Evolutionary conservation across 768 basidiomycete species (phyloP).

Genomic region (Rhodotorula taiwanensis): DNA sequence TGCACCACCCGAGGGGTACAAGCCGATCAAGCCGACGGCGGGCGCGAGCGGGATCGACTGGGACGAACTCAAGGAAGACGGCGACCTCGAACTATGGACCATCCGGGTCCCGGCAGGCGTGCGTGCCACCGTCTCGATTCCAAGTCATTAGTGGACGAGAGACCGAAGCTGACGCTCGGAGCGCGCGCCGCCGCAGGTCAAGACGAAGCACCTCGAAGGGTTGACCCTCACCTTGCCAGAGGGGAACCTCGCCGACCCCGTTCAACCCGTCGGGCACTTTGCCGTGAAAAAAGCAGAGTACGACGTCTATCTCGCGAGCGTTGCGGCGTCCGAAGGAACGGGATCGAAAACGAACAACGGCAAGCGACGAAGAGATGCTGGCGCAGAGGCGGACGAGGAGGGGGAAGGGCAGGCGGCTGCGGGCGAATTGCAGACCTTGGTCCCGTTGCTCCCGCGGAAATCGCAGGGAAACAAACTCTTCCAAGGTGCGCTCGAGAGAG

Average conservation of each 20-base stretch:
- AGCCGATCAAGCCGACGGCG: neutral
- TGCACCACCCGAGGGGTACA: slow-evolving; percentile 22
- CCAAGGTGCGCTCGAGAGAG: slow-evolving; percentile 10
- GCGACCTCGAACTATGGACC: slow-evolving; percentile 31
- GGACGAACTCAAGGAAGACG: slow-evolving; percentile 22
- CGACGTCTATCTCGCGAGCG: slow-evolving; percentile 15
- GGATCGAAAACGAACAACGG: neutral
- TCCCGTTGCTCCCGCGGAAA: slow-evolving; percentile 30
- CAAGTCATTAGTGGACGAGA: no score
- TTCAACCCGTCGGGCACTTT: slow-evolving; percentile 20
- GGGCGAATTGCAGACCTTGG: slow-evolving; percentile 16
- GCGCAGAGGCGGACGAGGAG: neutral
- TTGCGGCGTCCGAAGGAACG: neutral
- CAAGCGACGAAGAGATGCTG: slow-evolving; percentile 11
- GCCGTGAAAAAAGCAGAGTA: slow-evolving; percentile 23
- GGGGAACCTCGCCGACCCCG: neutral
- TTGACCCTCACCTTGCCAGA: slow-evolving; percentile 23
- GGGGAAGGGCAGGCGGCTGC: no score
- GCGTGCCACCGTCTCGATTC: neutral
- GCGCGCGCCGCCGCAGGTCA: slow-evolving; percentile 27
- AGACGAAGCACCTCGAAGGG: slow-evolving; percentile 29
- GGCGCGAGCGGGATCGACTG: slow-evolving; percentile 19
- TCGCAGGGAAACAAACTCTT: slow-evolving; percentile 27
- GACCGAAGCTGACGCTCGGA: no score
- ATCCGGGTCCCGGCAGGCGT: slow-evolving; percentile 32